Evolutionary conservation across 768 basidiomycete genomes (phyloP).

Genomic region (Saitozyma podzolica): DNA sequence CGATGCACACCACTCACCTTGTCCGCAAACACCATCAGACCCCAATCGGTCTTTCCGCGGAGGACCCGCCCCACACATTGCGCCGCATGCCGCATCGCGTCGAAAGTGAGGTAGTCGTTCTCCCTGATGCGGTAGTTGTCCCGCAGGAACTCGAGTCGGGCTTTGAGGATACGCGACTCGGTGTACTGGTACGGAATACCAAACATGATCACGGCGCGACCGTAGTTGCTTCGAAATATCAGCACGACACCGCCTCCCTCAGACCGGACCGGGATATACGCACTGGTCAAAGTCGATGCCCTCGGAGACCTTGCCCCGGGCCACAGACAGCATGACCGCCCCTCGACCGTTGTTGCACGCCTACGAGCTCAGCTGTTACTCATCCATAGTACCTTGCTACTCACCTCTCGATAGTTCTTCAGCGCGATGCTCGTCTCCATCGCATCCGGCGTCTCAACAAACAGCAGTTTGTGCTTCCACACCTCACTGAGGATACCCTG

Average conservation of each 20-base stretch:
- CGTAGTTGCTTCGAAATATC: conserved; percentile 66
- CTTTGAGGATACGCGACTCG: conserved; percentile 94
- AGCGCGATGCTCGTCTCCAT: conserved; percentile 97
- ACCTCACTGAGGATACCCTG: conserved; percentile 98
- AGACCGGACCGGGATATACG: conserved; percentile 10
- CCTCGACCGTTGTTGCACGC: conserved; percentile 98
- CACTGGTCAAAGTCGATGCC: conserved; percentile 99
- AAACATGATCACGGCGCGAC: conserved; percentile 99
- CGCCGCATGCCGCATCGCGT: conserved; percentile 98
- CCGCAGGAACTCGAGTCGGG: conserved; percentile 94
- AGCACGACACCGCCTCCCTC: neutral
- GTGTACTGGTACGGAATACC: conserved; percentile 99
- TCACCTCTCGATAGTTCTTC: conserved; percentile 91
- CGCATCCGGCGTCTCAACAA: conserved; percentile 98
- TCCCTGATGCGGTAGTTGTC: conserved; percentile 97
- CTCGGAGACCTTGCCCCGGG: conserved; percentile 97
- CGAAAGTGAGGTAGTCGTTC: conserved; percentile 97
- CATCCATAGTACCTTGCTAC: too few relatives aligned
- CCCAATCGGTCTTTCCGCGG: conserved; percentile 99
- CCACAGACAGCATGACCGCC: conserved; percentile 92
- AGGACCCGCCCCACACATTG: conserved; percentile 98
- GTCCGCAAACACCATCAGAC: conserved; percentile 98
- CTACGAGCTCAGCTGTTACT: conserved; percentile 53
- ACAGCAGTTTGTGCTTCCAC: conserved; percentile 98
- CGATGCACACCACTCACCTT: conserved; percentile 63